phyloP scores from a whole-genome alignment of 1,139 yeast species.

The Zygotorulaspora mrakii region DNA sequence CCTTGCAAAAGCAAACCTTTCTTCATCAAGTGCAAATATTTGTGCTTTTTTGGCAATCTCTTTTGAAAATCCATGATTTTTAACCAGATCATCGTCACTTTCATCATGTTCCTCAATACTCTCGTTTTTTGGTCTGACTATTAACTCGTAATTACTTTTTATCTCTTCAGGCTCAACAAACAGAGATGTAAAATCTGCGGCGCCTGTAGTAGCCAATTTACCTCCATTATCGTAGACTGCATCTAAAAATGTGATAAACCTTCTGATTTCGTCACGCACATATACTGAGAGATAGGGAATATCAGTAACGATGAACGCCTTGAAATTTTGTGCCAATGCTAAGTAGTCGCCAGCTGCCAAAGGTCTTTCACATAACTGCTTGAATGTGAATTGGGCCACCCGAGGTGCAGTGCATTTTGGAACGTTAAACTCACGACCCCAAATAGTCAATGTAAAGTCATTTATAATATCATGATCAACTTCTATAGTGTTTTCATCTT shows the following conservation, averaged over 20 bases:
- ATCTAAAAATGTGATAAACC: conserved; percentile 90
- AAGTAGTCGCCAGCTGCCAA: conserved; percentile 95
- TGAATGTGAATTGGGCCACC: conserved; percentile 87
- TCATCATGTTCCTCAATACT: conserved; percentile 20
- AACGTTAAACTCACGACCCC: conserved; percentile 82
- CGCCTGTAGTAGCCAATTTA: conserved; percentile 82
- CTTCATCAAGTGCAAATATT: conserved; percentile 87
- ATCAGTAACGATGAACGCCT: conserved; percentile 80
- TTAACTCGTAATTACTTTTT: conserved; percentile 52
- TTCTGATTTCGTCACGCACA: conserved; percentile 76
- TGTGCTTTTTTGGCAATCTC: conserved; percentile 72
- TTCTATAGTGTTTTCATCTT: conserved; percentile 39
- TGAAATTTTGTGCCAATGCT: conserved; percentile 72
- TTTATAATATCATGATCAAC: conserved; percentile 19
- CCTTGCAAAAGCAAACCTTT: conserved; percentile 92
- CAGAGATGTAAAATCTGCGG: conserved; percentile 75
- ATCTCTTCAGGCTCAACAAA: conserved; percentile 81
- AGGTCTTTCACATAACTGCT: conserved; percentile 79
- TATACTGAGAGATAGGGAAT: conserved; percentile 79
- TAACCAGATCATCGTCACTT: conserved; percentile 58
- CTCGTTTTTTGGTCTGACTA: conserved; percentile 17
- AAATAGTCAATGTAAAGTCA: conserved; percentile 44
- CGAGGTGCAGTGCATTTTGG: conserved; percentile 73
- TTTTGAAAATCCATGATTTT: conserved; percentile 69
- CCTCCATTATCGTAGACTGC: conserved; percentile 92